Conservation (phyloP, 2,329 filamentous ascomycete species). For the Pseudogymnoascus pannorum region DNA sequence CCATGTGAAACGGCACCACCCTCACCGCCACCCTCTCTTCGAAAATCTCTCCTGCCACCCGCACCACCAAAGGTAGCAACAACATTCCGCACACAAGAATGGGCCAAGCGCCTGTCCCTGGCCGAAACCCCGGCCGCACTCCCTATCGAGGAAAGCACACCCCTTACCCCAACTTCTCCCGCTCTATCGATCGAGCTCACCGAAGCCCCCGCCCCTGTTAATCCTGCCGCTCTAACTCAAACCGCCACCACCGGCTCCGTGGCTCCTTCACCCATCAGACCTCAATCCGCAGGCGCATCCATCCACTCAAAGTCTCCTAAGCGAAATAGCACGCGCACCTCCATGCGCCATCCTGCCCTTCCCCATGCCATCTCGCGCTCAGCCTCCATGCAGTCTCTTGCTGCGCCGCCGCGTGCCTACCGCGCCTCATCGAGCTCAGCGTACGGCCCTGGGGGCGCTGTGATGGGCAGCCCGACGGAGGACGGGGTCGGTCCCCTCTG, state of each 20-base stretch:
- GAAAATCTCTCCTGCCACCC: constrained; percentile 57
- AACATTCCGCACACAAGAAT: constrained; percentile 88
- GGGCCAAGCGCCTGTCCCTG: constrained; percentile 79
- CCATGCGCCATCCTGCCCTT: neutral
- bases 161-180: neutral
- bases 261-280: constrained; percentile 24
- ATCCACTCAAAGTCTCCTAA: constrained; percentile 3
- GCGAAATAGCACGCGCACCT: neutral
- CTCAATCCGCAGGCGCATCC: neutral
- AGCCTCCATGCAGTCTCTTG: neutral
- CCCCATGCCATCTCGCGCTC: neutral
- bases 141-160: constrained; percentile 1
- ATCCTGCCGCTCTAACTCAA: constrained; percentile 22
- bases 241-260: constrained; percentile 38
- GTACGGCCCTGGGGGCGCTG: neutral
- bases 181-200: constrained; percentile 19
- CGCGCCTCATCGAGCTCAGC: neutral
- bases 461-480: neutral
- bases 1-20: constrained; percentile 36
- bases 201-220: constrained; percentile 19
- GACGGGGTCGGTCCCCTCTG: constrained; percentile 3
- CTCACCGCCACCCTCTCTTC: constrained; percentile 43
- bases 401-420: neutral
- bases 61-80: constrained; percentile 69
- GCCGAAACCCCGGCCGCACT: constrained; percentile 57